These are phyloP conservation scores for Diaporthe capsici DNA, from an alignment of 2,329 filamentous ascomycete genomes.

Conservation along the genomic window DNA sequence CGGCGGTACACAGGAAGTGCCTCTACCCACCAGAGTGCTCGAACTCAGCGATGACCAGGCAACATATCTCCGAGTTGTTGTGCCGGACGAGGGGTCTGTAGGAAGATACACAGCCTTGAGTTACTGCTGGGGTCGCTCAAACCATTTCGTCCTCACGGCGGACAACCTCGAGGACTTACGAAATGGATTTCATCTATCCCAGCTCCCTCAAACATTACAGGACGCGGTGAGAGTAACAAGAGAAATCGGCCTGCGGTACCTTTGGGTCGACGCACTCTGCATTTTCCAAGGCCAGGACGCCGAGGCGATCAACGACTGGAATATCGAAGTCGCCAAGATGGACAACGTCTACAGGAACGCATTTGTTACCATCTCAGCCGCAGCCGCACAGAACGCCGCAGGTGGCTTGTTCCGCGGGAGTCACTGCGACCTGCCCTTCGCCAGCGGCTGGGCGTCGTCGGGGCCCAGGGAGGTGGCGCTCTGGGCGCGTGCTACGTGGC, in stretches of 20 bases:
- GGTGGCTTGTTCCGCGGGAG: background rate
- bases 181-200: background rate
- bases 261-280: background rate
- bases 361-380: background rate
- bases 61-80: background rate
- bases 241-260: background rate
- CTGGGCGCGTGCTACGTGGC: background rate
- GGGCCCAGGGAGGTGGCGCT: background rate
- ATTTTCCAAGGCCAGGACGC: conserved; percentile 7
- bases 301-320: conserved; percentile 1
- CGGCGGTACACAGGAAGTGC: background rate
- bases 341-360: background rate
- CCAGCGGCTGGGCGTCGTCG: background rate
- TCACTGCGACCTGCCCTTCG: background rate
- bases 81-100: background rate
- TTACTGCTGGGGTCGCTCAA: background rate
- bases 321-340: background rate
- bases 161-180: background rate
- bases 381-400: background rate
- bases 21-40: background rate
- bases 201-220: background rate
- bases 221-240: background rate
- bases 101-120: conserved; percentile 4
- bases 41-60: background rate
- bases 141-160: background rate